These are phyloP conservation scores for Phytophthora constricta DNA, from an alignment of 352 stramenopile genomes.

Conservation along the genomic window DNA sequence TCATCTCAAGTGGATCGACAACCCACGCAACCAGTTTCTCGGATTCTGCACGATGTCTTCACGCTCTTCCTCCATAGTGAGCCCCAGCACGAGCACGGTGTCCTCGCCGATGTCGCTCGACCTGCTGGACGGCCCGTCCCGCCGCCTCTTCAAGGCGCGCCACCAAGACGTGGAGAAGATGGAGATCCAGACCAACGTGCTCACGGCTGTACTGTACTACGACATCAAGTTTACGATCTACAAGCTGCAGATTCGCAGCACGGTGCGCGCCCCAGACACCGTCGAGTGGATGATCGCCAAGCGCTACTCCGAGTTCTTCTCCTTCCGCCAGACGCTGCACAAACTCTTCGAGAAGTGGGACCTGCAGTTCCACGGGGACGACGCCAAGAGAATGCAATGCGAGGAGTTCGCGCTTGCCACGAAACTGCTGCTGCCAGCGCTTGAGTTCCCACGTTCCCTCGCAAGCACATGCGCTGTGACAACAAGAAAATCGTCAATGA, in stretches of 20 bases:
- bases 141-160: constrained; percentile 51
- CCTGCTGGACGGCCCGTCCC: constrained; percentile 38
- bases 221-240: constrained; percentile 72
- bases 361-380: constrained; percentile 28
- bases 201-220: constrained; percentile 45
- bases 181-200: constrained; percentile 51
- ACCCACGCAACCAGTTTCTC: background rate
- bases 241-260: constrained; percentile 63
- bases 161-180: constrained; percentile 60
- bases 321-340: constrained; percentile 55
- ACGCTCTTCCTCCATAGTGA: constrained; percentile 22
- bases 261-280: constrained; percentile 24
- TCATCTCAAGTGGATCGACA: constrained; percentile 32
- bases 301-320: constrained; percentile 74
- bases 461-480: constrained; percentile 68
- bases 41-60: constrained; percentile 21
- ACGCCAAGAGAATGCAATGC: constrained; percentile 34
- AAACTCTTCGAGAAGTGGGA: constrained; percentile 59
- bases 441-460: constrained; percentile 58
- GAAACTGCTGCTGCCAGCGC: constrained; percentile 46
- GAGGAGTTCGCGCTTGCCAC: constrained; percentile 56
- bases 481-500: constrained; percentile 61
- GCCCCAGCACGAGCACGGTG: constrained; percentile 11
- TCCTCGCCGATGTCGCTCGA: constrained; percentile 27
- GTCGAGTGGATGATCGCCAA: constrained; percentile 62